Evolutionary conservation across 2,329 filamentous ascomycete species (phyloP), one percentile per base, ranked within the genome.

Genomic region (Fusarium clavum): DNA sequence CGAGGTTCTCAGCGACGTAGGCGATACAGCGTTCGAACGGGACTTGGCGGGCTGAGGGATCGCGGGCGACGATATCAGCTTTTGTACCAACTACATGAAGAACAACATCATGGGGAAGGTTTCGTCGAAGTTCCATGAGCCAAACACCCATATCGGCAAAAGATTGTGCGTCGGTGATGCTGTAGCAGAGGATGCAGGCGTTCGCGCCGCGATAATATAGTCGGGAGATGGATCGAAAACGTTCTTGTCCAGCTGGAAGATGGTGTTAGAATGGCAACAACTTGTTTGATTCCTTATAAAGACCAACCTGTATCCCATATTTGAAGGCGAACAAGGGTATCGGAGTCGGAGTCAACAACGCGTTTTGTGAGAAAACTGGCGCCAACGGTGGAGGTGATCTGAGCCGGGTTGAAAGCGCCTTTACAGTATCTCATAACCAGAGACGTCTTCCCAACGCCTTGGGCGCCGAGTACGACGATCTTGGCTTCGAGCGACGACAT

Each of bases 121-220:
- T 94, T 69, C 89, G 88, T 73, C 93, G 91, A 59, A 97, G 87
- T 82, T 98, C 94, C 65, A 87, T 88, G 67, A 98, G 87, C 94
- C 94, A 98, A 59, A 91, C 87, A 76, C 93, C 94, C 94, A 98
- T 97, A 81, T 98, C 94, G 74, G 89, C 87, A 79, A 97, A 98
- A 64, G 92, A 96, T 73, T 89, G 83, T 66, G 91, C 90, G 79
- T 94, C 92, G 65, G 94, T 97, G 79, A 98, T 97, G 83, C 93
- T 93, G 84, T 98, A 98, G 86, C 94, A 97, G 48, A 98, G 88
- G 64, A 98, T 93, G 76, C 93, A 96, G 62, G 94, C 94, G 78
- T 97, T 95, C 67, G 95, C 95, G 78, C 94, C 94, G 77, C 95
- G 92, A 82, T 99, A 99, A 85, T 98, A 98, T 57, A 99, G 89